Evolutionary conservation across 495 filamentous ascomycete genomes (phyloP).

Genomic region (Xylaria curta): DNA sequence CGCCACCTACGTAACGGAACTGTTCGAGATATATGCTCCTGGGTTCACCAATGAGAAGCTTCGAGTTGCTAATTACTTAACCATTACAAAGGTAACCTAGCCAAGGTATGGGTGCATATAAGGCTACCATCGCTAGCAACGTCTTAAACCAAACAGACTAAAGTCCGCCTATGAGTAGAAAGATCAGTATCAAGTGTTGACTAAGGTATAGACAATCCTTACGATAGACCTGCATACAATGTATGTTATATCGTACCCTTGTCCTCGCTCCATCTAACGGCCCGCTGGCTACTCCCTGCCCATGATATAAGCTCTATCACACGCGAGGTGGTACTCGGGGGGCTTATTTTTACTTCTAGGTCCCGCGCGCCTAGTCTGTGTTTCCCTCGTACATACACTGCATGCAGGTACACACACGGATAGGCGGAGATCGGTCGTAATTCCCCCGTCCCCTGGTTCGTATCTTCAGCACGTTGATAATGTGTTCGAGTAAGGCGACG

Average conservation of each 20-base stretch:
- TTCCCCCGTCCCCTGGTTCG: not conserved
- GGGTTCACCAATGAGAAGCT: not conserved
- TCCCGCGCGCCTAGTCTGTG: conserved; percentile 11
- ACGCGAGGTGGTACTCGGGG: conserved; percentile 13
- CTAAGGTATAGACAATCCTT: conserved; percentile 23
- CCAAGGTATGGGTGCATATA: not conserved
- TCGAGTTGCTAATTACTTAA: conserved; percentile 9
- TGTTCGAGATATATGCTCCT: conserved; percentile 1
- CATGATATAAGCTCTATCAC: not conserved
- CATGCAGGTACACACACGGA: conserved; percentile 22
- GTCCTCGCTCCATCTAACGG: conserved; percentile 10
- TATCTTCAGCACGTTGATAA: not conserved
- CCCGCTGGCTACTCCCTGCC: not conserved
- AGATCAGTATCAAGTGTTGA: not conserved
- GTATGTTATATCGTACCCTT: conserved; percentile 9
- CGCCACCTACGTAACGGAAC: not conserved
- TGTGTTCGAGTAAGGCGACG: not conserved
- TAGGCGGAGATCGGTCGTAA: not conserved
- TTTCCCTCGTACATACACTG: not conserved
- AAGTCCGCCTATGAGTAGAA: not conserved
- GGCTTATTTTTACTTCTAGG: not conserved
- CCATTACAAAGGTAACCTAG: conserved; percentile 8
- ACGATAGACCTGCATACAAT: conserved; percentile 4
- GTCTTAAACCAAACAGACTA: not conserved
- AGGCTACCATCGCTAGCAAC: not conserved